Conservation (phyloP, 306 rosid species). For the Prunus mira region DNA sequence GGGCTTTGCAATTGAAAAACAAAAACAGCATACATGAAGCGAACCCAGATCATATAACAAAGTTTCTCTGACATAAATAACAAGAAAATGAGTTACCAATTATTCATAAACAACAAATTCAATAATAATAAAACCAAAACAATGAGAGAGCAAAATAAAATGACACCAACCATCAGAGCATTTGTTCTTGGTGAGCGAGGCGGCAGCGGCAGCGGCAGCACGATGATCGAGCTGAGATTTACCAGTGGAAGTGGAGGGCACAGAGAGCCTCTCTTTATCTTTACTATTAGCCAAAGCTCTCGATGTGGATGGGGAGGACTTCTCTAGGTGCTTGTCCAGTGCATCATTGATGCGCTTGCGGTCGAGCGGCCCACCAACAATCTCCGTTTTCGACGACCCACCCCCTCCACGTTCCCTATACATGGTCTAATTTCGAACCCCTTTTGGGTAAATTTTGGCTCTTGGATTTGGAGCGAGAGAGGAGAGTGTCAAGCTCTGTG, state of each 20-base stretch:
- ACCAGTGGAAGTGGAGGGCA: conserved; percentile 53
- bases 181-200: conserved; percentile 48
- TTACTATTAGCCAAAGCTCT: conserved; percentile 37
- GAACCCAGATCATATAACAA: neutral
- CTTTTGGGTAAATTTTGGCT: neutral
- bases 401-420: conserved; percentile 55
- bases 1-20: neutral
- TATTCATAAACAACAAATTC: neutral
- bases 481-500: conserved; percentile 1
- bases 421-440: conserved; percentile 28
- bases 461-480: conserved; percentile 5
- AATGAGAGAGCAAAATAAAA: neutral
- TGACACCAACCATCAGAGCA: conserved; percentile 47
- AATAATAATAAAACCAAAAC: neutral
- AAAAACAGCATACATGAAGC: neutral
- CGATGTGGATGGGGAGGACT: conserved; percentile 56
- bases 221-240: conserved; percentile 62
- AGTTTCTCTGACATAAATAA: neutral
- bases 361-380: conserved; percentile 46
- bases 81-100: neutral
- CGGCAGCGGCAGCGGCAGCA: conserved; percentile 28
- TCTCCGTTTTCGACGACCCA: conserved; percentile 56
- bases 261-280: conserved; percentile 50
- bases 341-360: conserved; percentile 74
- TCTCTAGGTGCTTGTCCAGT: conserved; percentile 62